Evolutionary conservation across 495 filamentous ascomycete species (phyloP).

Genomic region (Podospora pseudopauciseta): DNA sequence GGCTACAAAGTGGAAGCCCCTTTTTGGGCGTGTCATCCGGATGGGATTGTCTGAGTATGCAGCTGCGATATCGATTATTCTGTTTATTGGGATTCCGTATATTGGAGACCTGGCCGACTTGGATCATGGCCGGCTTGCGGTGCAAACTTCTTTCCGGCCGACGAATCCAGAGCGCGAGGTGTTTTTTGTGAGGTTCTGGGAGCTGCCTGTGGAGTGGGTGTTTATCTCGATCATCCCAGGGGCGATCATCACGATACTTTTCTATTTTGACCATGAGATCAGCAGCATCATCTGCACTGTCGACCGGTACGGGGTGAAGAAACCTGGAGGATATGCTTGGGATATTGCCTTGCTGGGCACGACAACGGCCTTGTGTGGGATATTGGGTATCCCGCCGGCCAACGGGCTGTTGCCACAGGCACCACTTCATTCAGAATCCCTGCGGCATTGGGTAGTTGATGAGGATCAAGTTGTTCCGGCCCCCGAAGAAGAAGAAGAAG

Average conservation of each 20-base stretch:
- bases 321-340: constrained; percentile 68
- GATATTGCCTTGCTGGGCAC: constrained; percentile 65
- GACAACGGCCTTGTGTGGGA: constrained; percentile 65
- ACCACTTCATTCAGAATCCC: constrained; percentile 63
- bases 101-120: constrained; percentile 60
- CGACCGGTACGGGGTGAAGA: constrained; percentile 61
- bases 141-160: constrained; percentile 57
- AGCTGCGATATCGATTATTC: constrained; percentile 66
- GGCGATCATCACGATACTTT: constrained; percentile 63
- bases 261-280: constrained; percentile 74
- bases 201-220: constrained; percentile 58
- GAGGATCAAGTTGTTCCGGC: background rate
- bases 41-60: constrained; percentile 66
- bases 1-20: constrained; percentile 60
- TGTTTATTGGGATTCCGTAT: constrained; percentile 64
- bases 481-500: too few species aligned
- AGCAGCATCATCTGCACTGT: constrained; percentile 73
- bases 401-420: constrained; percentile 70
- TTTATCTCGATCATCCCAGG: constrained; percentile 64
- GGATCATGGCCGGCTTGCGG: constrained; percentile 59
- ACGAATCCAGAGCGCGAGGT: constrained; percentile 52
- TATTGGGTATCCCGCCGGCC: constrained; percentile 65
- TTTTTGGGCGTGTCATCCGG: constrained; percentile 64
- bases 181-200: constrained; percentile 69
- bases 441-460: constrained; percentile 50